Percentiles rank a stretch among this genome's conserved stretches.
Conservation (phyloP, 73 alveolate genomes). For the Tetrahymena elliotti region DNA sequence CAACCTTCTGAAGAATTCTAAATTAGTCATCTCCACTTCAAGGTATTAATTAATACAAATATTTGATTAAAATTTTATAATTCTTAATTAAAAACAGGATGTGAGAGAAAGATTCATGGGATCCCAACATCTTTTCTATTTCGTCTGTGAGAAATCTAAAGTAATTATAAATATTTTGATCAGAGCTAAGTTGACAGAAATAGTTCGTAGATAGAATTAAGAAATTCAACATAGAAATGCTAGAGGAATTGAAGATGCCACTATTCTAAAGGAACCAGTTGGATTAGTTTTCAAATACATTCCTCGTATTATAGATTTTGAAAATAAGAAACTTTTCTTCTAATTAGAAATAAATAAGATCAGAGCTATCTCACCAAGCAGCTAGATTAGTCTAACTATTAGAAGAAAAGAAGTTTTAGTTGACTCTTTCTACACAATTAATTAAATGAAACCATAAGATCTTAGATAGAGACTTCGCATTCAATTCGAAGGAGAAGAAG, state of each 20-base stretch:
- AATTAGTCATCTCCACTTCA: not conserved
- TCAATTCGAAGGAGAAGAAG: constrained; percentile 91
- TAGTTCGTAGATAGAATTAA: not conserved
- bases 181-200: not conserved
- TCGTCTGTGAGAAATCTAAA: not conserved
- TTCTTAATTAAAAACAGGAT: not conserved
- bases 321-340: constrained; percentile 13
- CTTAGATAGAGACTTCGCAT: constrained; percentile 42
- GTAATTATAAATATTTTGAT: not conserved
- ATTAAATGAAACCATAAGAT: constrained; percentile 14
- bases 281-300: constrained; percentile 10
- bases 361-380: constrained; percentile 15
- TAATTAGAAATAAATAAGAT: constrained; percentile 11
- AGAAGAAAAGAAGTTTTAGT: constrained; percentile 37
- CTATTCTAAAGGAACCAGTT: constrained; percentile 2
- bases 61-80: not conserved
- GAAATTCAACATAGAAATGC: not conserved
- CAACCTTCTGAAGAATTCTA: not conserved
- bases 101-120: not conserved
- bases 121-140: not conserved
- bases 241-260: not conserved
- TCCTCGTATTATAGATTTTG: constrained; percentile 31
- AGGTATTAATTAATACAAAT: not conserved
- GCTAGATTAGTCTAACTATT: constrained; percentile 1
- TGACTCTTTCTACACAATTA: constrained; percentile 18